Base-by-base conservation (phyloP, 352 stramenopile genomes). In the Pythium dissotocum region DNA sequence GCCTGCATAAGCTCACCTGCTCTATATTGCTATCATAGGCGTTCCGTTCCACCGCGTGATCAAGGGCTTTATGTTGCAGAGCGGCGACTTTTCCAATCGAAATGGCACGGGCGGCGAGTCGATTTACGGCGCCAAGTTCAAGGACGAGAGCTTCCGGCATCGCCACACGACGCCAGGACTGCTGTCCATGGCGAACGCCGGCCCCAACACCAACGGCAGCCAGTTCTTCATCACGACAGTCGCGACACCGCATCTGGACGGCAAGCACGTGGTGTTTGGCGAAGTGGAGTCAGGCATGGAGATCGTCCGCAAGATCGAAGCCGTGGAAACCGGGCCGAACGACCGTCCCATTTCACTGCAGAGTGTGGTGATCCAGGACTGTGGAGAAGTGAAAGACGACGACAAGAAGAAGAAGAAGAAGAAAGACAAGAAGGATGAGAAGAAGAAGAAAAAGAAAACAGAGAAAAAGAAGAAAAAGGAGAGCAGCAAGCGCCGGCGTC, bases 201-300 rank as follows among this genome's bases (percentile, higher is more conserved):
- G 85, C 0, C 80, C 72, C 3, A 69, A 93, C 70, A 89, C 87
- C 2, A 94, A 94, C 54, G 85, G 87, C 35, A 90, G 79, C 57
- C 87, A 94, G 75, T 94, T 94, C 70, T 94, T 93, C 81, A 91
- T 94, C 66, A 93, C 83, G 62, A 89, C 84, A 0, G 79, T 79
- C 46, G 72, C 90, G 32, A 98, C 96, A 12, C 94, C 96, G 6
- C 97, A 99, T 70, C 80, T 99, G 35, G 96, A 99, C 77, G 90
- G 93, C 32, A 99, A 99, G 78, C 98, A 99, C 81, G 97, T 99
- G 18, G 97, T 99, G n/a, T 99, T 99, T 78, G 98, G 98, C 21
- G 91, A 98, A 67, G 97, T 99, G 14, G 74, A 84, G 26, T 69
- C 66, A 4, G 90, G 89, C 0, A 87, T 90, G 77, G 69, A 90